phyloP scores from a whole-genome alignment of 805 yeast genomes.

The Candida silvatica region DNA sequence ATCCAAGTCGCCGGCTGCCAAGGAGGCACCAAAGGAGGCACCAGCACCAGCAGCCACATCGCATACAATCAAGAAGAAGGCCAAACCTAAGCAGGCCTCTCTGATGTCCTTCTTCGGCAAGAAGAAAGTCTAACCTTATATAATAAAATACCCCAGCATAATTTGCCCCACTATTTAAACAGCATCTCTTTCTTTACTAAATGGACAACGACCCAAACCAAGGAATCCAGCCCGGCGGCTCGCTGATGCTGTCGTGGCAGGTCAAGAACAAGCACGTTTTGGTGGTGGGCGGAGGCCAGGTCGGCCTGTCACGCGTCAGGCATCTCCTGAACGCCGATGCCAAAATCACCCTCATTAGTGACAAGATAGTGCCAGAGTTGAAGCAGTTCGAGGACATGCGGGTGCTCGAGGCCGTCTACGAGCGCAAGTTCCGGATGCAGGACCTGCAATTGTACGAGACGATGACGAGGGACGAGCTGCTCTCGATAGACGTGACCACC shows the following conservation, averaged over 20 bases:
- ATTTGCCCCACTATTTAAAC: no score
- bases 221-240: constrained; percentile 34
- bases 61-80: no score
- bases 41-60: no score
- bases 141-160: no score
- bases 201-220: neutral
- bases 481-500: constrained; percentile 3
- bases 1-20: constrained; percentile 1
- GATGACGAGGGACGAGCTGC: constrained; percentile 4
- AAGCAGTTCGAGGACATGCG: constrained; percentile 29
- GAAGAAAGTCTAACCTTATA: constrained; percentile 4
- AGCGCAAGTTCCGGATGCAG: constrained; percentile 33
- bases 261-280: constrained; percentile 56
- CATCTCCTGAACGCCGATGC: constrained; percentile 68
- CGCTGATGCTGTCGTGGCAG: constrained; percentile 68
- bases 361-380: constrained; percentile 27
- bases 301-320: constrained; percentile 61
- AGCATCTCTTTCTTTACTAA: no score
- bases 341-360: constrained; percentile 55
- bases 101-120: constrained; percentile 26
- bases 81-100: constrained; percentile 15
- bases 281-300: constrained; percentile 74
- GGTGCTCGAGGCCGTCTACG: constrained; percentile 30
- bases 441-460: constrained; percentile 46
- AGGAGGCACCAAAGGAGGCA: no score